These are phyloP conservation scores for Rhizopogon salebrosus DNA, from an alignment of 768 basidiomycete genomes.

Conservation along the genomic window DNA sequence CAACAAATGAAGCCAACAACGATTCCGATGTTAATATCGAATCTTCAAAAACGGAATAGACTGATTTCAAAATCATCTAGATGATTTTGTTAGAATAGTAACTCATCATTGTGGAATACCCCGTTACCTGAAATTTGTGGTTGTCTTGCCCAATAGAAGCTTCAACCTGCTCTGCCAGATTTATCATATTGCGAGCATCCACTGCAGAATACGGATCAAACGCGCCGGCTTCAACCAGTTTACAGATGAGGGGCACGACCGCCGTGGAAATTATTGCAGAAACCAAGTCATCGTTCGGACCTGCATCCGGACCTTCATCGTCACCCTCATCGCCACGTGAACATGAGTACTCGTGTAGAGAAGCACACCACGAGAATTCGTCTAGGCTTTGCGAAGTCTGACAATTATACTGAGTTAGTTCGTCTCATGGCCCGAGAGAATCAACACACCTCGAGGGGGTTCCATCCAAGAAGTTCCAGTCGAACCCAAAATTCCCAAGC, in stretches of 20 bases:
- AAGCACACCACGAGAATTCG: slow-evolving; percentile 78
- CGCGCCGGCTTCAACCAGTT: slow-evolving; percentile 71
- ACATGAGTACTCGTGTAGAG: slow-evolving; percentile 69
- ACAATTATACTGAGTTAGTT: slow-evolving; percentile 10
- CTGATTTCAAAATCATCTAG: slow-evolving; percentile 55
- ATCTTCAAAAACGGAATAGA: slow-evolving; percentile 45
- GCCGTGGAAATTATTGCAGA: slow-evolving; percentile 85
- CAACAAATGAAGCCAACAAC: slow-evolving; percentile 45
- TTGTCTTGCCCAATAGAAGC: slow-evolving; percentile 61
- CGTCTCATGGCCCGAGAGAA: neutral
- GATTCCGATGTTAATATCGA: slow-evolving; percentile 49
- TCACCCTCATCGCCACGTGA: slow-evolving; percentile 37
- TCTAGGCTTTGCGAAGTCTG: slow-evolving; percentile 59
- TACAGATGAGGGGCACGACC: slow-evolving; percentile 69
- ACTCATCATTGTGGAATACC: neutral
- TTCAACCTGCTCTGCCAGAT: slow-evolving; percentile 79
- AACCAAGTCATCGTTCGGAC: slow-evolving; percentile 83
- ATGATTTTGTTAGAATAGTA: slow-evolving; percentile 10
- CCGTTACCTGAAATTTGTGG: slow-evolving; percentile 57
- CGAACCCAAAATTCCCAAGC: slow-evolving; percentile 97
- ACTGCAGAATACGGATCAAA: slow-evolving; percentile 75
- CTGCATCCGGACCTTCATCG: slow-evolving; percentile 54
- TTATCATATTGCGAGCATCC: slow-evolving; percentile 57
- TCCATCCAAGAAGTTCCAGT: slow-evolving; percentile 83
- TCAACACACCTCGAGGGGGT: slow-evolving; percentile 67